phyloP scores from a whole-genome alignment of 2,329 filamentous ascomycete species.

The Colletotrichum lindemuthianum region DNA sequence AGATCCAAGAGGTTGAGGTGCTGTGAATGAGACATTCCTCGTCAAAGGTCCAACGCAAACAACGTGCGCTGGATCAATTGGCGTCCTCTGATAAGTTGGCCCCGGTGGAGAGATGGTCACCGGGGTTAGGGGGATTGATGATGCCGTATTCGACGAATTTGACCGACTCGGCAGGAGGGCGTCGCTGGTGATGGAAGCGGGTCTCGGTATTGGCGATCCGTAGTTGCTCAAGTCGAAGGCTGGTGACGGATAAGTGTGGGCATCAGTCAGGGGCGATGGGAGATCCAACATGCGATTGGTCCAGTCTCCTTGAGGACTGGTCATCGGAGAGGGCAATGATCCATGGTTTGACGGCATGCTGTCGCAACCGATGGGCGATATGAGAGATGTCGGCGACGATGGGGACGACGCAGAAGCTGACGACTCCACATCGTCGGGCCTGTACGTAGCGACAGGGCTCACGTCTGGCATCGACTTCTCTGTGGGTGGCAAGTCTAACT shows the following conservation, averaged over 20 bases:
- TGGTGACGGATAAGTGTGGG: constrained; percentile 33
- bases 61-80: constrained; percentile 63
- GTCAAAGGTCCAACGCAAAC: constrained; percentile 66
- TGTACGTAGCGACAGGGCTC: constrained; percentile 47
- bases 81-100: constrained; percentile 55
- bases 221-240: constrained; percentile 40
- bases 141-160: constrained; percentile 39
- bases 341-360: constrained; percentile 51
- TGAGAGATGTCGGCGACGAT: constrained; percentile 42
- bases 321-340: constrained; percentile 60
- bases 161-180: constrained; percentile 43
- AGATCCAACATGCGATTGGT: constrained; percentile 49
- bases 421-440: constrained; percentile 44
- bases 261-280: constrained; percentile 53
- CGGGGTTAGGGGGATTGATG: constrained; percentile 38
- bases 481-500: constrained; percentile 40
- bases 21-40: constrained; percentile 55
- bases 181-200: constrained; percentile 38
- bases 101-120: constrained; percentile 43
- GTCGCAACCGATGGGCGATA: constrained; percentile 42
- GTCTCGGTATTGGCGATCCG: constrained; percentile 10
- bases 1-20: constrained; percentile 40
- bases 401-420: constrained; percentile 42
- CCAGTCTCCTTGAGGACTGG: constrained; percentile 58
- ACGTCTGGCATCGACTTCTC: constrained; percentile 49